Base-by-base conservation (phyloP, 2,329 filamentous ascomycete genomes). In the Zarea fungicola region DNA sequence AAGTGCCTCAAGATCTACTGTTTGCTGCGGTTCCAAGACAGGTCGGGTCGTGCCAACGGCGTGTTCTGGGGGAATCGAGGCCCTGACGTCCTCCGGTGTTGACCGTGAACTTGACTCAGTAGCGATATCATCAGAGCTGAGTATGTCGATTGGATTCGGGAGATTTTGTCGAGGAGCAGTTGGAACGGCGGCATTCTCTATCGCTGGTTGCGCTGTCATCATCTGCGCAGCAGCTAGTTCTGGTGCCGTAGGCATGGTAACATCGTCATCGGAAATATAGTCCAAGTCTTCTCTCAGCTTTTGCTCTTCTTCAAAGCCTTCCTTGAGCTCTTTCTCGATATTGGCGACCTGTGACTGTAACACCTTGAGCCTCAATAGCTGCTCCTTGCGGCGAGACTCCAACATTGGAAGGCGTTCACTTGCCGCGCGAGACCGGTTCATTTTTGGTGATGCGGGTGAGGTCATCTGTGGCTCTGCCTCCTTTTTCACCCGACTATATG, bases 291-390 rank as follows among this genome's bases (percentile, higher is more conserved):
- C 55, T 35, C 58, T 59, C 11, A 71, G 55, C 13, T 54, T 59
- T 43, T 67, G 55, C 51, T 66, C 66, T 44, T 68, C 65, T 6
- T 56, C 54, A 39, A 63, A 52, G 22, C 66, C 66, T n/a, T 64
- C 60, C 22, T 67, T 63, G 13, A 76, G 67, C 51, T 80, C 77
- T 21, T 68, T 68, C 57, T 78, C 66, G 29, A 81, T 67, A 16
- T 66, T 69, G 18, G 66, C 65, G 19, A 76, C 65, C 57, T 78
- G 70, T 5, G 72, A 69, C 50, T 74, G 66, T 29, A 79, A 57
- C 18, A 67, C 61, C 47, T 69, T 68, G 16, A 81, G 57, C 51
- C 70, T 74, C n/a, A 69, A 65, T 49, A 72, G 67, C 55, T 78
- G 61, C 21, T 66, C 61, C 44, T 55, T 62, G 25, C 66, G 58